Percentiles rank a stretch among this genome's conserved stretches.
Conservation (phyloP, 352 stramenopile species). For the Pythium sukuiense region DNA sequence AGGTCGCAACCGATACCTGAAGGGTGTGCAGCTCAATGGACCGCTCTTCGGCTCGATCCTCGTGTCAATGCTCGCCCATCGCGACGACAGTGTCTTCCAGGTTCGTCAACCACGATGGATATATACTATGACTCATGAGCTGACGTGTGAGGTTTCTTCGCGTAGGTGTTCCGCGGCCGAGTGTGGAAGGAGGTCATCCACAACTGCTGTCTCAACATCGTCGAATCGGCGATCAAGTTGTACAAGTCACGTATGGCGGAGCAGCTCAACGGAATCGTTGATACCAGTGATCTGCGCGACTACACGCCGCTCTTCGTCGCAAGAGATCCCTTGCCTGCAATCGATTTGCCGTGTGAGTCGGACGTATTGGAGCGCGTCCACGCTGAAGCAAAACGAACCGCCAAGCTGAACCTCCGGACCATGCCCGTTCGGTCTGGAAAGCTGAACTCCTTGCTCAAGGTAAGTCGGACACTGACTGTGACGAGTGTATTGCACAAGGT, state of each 20-base stretch:
- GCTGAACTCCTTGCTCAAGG: constrained; percentile 57
- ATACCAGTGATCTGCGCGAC: constrained; percentile 63
- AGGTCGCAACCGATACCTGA: constrained; percentile 63
- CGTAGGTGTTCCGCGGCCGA: constrained; percentile 56
- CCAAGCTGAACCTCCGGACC: constrained; percentile 49
- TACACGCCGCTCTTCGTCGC: constrained; percentile 48
- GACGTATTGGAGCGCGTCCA: constrained; percentile 52
- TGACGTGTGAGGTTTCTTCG: neutral
- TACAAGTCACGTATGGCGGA: constrained; percentile 80
- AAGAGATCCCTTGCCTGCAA: constrained; percentile 28
- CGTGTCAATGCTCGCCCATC: constrained; percentile 73
- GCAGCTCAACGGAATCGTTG: constrained; percentile 61
- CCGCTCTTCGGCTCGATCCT: constrained; percentile 68
- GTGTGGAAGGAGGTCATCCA: constrained; percentile 82
- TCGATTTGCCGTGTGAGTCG: constrained; percentile 67
- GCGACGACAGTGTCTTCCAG: constrained; percentile 61
- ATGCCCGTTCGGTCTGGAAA: constrained; percentile 73
- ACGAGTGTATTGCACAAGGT: too few species aligned
- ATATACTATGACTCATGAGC: neutral
- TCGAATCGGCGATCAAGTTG: constrained; percentile 75
- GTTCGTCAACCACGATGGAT: constrained; percentile 21
- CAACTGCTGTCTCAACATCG: constrained; percentile 80
- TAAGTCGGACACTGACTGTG: constrained; percentile 18
- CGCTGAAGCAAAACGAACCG: constrained; percentile 47
- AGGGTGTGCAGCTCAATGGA: constrained; percentile 70